Evolutionary conservation across 345 rosid genomes (phyloP).

Genomic region (Euphorbia peplus): DNA sequence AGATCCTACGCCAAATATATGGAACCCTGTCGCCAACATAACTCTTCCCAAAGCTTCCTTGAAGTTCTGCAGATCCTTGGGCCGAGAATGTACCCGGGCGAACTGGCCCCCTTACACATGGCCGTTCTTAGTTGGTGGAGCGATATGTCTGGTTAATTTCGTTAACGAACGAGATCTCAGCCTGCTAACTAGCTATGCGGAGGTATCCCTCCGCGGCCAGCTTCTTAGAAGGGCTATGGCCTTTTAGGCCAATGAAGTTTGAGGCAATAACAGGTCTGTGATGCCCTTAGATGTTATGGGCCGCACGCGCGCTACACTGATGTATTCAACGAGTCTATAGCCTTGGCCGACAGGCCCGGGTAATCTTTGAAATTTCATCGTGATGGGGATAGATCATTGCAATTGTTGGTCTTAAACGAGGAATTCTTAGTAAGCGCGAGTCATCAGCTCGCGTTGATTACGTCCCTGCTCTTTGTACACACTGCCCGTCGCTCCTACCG

Average conservation of each 20-base stretch:
- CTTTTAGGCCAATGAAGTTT: slow-evolving; percentile 21
- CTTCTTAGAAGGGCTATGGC: background rate
- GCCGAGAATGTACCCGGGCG: too few species aligned
- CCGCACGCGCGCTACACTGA: slow-evolving; percentile 28
- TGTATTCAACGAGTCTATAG: slow-evolving; percentile 16
- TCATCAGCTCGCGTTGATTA: background rate
- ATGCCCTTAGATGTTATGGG: slow-evolving; percentile 27
- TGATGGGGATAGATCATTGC: too few species aligned
- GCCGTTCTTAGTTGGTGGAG: too few species aligned
- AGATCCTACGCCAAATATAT: too few species aligned
- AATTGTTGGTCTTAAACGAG: too few species aligned
- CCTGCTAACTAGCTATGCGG: background rate
- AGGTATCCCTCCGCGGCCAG: too few species aligned
- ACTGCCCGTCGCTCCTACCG: too few species aligned
- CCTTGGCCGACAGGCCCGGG: slow-evolving; percentile 5
- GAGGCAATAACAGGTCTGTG: slow-evolving; percentile 27
- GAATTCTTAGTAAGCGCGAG: too few species aligned
- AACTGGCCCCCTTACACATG: too few species aligned
- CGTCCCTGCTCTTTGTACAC: background rate
- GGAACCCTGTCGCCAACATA: too few species aligned
- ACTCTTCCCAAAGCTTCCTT: too few species aligned
- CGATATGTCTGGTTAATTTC: background rate
- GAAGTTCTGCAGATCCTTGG: too few species aligned
- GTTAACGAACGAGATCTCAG: slow-evolving; percentile 1
- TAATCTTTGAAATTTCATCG: background rate